Evolutionary conservation across 345 rosid genomes (phyloP).

Genomic region (Hevea brasiliensis): DNA sequence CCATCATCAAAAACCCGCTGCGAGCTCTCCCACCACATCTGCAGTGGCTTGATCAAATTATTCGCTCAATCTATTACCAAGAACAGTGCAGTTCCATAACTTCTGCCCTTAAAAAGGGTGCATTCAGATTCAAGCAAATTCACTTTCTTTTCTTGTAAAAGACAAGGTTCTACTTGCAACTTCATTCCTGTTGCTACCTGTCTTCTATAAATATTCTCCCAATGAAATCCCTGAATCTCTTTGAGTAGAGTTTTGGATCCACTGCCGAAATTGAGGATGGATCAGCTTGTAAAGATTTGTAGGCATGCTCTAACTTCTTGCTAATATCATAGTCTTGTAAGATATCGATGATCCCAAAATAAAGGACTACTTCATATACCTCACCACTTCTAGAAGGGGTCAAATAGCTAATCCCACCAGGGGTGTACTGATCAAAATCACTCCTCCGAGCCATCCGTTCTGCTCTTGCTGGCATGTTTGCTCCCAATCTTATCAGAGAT

Average conservation of each 20-base stretch:
- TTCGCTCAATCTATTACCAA: constrained; percentile 22
- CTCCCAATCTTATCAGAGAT: constrained; percentile 84
- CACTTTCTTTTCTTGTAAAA: not conserved
- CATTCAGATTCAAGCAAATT: constrained; percentile 9
- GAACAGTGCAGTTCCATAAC: not conserved
- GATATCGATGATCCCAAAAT: constrained; percentile 90
- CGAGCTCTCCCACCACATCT: constrained; percentile 17
- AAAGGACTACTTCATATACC: constrained; percentile 73
- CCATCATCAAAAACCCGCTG: not conserved
- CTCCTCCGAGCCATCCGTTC: constrained; percentile 77
- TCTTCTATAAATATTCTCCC: constrained; percentile 89
- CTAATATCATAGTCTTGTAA: constrained; percentile 91
- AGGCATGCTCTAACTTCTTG: constrained; percentile 95
- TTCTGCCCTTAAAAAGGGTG: not conserved
- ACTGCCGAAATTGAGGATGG: constrained; percentile 93
- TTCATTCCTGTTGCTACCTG: constrained; percentile 39
- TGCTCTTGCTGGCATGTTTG: constrained; percentile 98
- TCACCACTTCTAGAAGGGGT: constrained; percentile 61
- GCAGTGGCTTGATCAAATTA: constrained; percentile 13
- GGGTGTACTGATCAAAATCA: constrained; percentile 77
- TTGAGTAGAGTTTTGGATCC: constrained; percentile 89
- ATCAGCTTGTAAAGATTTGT: constrained; percentile 84
- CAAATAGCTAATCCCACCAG: constrained; percentile 59
- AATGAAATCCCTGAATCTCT: constrained; percentile 85
- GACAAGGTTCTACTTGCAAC: not conserved